Evolutionary conservation across 331 rosid genomes (phyloP), one percentile per base, ranked within the genome.

Genomic region (Cucumis variabilis): DNA sequence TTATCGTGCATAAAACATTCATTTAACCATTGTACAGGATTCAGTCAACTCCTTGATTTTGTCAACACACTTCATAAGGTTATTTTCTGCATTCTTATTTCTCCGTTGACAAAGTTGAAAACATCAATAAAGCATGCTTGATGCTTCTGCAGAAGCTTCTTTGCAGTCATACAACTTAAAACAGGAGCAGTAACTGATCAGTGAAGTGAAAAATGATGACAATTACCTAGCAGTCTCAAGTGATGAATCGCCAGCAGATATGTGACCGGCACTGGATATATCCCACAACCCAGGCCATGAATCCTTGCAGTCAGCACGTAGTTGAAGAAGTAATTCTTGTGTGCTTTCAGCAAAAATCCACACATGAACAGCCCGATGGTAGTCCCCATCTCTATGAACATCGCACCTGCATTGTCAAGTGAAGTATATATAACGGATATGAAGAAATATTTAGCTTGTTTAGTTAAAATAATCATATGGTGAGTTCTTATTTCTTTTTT

Each of bases 281-380:
- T 97, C 99, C 99, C 98, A 97, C 88, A 94, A 87, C 41, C 96
- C 95, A 3, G 98, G 89, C 95, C 94, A 97, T 0, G 98, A 97
- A 87, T 95, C 99, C 90, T 94, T 95, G 93, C 92, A 85, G 84
- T 88, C 92, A 24, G 99, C 82, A 17, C 98, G 98, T 28, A 90
- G 95, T 75, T 97, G 98, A 82, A 97, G 88, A 72, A 97, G 99
- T 79, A 97, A 68, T 60, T 95, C 91, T 58, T 93, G 97, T 0
- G 99, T 94, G 66, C 88, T 91, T 90, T 97, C 99, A 1, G 98
- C 94, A 77, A 89, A 97, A 85, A 97, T 93, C 98, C 98, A 95
- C 72, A 94, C 94, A 63, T 97, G 98, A 87, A 95, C 99, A 24
- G 96, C 96, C 69, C 96, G 91, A 86, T 97, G 99, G 92, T 95